Conservation (phyloP, 1,284 basidiomycete genomes). For the Malassezia sp. region DNA sequence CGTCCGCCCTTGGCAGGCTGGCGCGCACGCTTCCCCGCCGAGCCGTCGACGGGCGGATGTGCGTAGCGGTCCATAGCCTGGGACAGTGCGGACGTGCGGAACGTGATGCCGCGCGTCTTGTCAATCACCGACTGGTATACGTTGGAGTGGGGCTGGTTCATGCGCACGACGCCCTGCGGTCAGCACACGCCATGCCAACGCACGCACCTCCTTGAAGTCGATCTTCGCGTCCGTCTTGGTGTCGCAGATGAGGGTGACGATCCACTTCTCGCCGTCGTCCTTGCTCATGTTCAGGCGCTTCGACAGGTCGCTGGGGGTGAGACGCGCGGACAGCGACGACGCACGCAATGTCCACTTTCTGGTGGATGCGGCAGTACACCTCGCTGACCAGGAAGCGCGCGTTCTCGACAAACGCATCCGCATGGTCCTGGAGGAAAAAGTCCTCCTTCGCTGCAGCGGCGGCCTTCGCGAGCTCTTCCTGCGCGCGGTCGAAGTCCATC, state of each 20-base stretch:
- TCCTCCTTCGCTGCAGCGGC: constrained; percentile 76
- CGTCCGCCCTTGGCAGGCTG: constrained; percentile 4
- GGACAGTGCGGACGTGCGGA: constrained; percentile 79
- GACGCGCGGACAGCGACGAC: no score
- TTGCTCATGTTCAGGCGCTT: constrained; percentile 78
- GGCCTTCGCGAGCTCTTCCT: constrained; percentile 66
- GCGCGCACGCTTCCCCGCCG: constrained; percentile 1
- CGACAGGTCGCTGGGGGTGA: constrained; percentile 89
- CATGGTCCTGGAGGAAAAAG: constrained; percentile 83
- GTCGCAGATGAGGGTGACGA: constrained; percentile 93
- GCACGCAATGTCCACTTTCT: constrained; percentile 88
- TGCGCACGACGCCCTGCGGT: constrained; percentile 91
- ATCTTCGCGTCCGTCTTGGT: constrained; percentile 96
- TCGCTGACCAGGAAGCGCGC: constrained; percentile 89
- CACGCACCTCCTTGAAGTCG: constrained; percentile 89
- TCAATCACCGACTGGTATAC: constrained; percentile 93
- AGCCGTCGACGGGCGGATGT: constrained; percentile 22
- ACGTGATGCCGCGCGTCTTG: constrained; percentile 79
- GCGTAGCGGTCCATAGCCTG: constrained; percentile 62
- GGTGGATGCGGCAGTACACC: constrained; percentile 93
- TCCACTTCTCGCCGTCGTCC: constrained; percentile 97
- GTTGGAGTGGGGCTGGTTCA: constrained; percentile 75
- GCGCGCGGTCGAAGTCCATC: constrained; percentile 80
- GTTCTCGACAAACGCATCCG: constrained; percentile 87
- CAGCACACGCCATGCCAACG: no score